phyloP scores from a whole-genome alignment of 768 basidiomycete genomes.

The Coprinopsis sp. region DNA sequence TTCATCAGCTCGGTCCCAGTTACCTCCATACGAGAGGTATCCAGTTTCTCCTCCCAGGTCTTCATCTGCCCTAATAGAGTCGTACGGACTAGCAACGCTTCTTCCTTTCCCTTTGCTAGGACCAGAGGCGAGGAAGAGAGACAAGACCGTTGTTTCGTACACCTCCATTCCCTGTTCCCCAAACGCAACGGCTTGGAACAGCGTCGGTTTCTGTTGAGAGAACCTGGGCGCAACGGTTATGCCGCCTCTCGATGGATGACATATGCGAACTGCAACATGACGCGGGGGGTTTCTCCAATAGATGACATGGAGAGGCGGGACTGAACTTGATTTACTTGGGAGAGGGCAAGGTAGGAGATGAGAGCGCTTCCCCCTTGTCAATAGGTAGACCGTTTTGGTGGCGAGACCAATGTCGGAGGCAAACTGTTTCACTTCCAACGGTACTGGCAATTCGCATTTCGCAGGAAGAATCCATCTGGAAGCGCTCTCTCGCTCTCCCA shows the following conservation, averaged over 20 bases:
- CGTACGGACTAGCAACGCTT: slow-evolving; percentile 36
- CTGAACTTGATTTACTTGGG: slow-evolving; percentile 42
- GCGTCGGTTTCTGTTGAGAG: slow-evolving; percentile 27
- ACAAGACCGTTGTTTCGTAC: slow-evolving; percentile 57
- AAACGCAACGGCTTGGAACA: slow-evolving; percentile 67
- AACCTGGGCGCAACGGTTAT: slow-evolving; percentile 16
- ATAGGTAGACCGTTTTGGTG: slow-evolving; percentile 48
- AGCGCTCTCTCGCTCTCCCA: slow-evolving; percentile 29
- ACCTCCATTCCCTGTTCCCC: slow-evolving; percentile 71
- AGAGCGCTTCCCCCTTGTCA: slow-evolving; percentile 67
- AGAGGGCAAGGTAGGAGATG: slow-evolving; percentile 68
- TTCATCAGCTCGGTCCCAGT: slow-evolving; percentile 45
- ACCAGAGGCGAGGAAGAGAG: slow-evolving; percentile 10
- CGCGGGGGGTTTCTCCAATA: slow-evolving; percentile 58
- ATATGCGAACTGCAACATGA: slow-evolving; percentile 49
- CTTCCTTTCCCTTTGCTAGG: slow-evolving; percentile 45
- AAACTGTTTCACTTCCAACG: slow-evolving; percentile 6
- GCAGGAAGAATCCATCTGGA: slow-evolving; percentile 48
- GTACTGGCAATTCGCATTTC: slow-evolving; percentile 42
- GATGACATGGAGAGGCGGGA: slow-evolving; percentile 50
- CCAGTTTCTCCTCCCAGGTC: slow-evolving; percentile 65
- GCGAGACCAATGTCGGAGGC: slow-evolving; percentile 18
- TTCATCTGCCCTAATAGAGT: slow-evolving; percentile 50
- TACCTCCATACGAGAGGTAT: slow-evolving; percentile 48
- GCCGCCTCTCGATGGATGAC: slow-evolving; percentile 26